These are phyloP conservation scores for Globisporangium sylvaticum DNA, from an alignment of 352 stramenopile genomes.

Conservation along the genomic window DNA sequence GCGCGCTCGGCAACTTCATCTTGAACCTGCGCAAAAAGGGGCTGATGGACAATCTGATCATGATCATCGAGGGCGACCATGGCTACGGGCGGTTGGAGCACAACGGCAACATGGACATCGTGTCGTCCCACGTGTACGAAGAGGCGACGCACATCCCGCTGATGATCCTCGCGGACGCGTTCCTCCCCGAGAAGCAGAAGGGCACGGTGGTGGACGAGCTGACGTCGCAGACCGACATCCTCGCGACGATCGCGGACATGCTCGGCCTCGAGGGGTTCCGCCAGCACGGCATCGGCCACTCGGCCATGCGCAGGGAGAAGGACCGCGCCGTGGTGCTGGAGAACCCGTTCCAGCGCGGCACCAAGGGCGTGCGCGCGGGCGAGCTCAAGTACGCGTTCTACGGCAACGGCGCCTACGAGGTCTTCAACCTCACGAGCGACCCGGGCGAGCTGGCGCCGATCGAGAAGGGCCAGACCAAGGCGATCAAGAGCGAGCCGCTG, in stretches of 20 bases:
- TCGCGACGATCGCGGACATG: constrained; percentile 66
- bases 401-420: constrained; percentile 48
- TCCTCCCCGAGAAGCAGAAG: constrained; percentile 35
- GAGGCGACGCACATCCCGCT: constrained; percentile 56
- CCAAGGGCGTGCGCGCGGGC: constrained; percentile 54
- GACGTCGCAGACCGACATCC: constrained; percentile 62
- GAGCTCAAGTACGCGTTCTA: constrained; percentile 71
- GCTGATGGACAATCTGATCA: constrained; percentile 69
- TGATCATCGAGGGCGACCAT: constrained; percentile 66
- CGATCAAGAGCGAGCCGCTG: constrained; percentile 41
- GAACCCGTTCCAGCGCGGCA: constrained; percentile 61
- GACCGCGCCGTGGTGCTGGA: constrained; percentile 48
- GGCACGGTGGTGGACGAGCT: constrained; percentile 46
- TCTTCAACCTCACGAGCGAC: constrained; percentile 49
- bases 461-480: constrained; percentile 40
- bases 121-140: constrained; percentile 54
- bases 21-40: constrained; percentile 37
- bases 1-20: constrained; percentile 61
- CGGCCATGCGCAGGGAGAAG: constrained; percentile 39
- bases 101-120: constrained; percentile 53
- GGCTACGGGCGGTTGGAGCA: constrained; percentile 62
- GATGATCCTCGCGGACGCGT: constrained; percentile 58
- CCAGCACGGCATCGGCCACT: constrained; percentile 63
- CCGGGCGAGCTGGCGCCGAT: constrained; percentile 43
- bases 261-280: constrained; percentile 45